These are phyloP conservation scores for Candida buenavistaensis DNA, from an alignment of 1,139 yeast species.

Conservation along the genomic window DNA sequence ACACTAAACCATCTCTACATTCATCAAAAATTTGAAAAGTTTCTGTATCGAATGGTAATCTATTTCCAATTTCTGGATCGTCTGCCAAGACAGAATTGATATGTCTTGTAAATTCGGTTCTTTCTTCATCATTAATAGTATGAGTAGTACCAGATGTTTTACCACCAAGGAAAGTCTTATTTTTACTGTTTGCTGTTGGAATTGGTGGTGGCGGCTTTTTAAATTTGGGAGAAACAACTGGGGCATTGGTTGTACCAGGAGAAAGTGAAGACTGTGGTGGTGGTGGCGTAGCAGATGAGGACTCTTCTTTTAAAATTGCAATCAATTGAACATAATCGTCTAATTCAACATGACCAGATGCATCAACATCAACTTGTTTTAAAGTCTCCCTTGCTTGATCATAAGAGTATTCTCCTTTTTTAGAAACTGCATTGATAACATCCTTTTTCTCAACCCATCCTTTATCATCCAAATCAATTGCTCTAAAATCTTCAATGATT, in stretches of 20 bases:
- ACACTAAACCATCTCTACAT: conserved; percentile 91
- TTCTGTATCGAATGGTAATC: conserved; percentile 91
- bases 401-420: conserved; percentile 76
- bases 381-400: conserved; percentile 94
- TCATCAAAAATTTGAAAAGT: conserved; percentile 96
- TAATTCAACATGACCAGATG: conserved; percentile 93
- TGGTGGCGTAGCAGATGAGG: conserved; percentile 22
- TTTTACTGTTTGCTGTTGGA: conserved; percentile 51
- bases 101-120: conserved; percentile 93
- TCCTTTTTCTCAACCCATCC: conserved; percentile 97
- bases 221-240: conserved; percentile 22
- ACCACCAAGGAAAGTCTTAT: conserved; percentile 78
- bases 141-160: conserved; percentile 92
- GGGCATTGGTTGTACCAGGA: conserved; percentile 20
- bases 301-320: conserved; percentile 61
- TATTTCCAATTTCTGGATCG: conserved; percentile 80
- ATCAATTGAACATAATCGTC: conserved; percentile 92
- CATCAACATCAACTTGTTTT: conserved; percentile 88
- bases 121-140: conserved; percentile 95
- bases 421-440: conserved; percentile 80
- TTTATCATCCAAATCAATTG: conserved; percentile 83
- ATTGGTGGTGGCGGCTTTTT: conserved; percentile 32
- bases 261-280: conserved; percentile 16
- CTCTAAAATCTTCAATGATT: conserved; percentile 74
- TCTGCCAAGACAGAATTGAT: conserved; percentile 90